Base-by-base conservation (phyloP, 495 filamentous ascomycete species). In the Penicillium manginii region DNA sequence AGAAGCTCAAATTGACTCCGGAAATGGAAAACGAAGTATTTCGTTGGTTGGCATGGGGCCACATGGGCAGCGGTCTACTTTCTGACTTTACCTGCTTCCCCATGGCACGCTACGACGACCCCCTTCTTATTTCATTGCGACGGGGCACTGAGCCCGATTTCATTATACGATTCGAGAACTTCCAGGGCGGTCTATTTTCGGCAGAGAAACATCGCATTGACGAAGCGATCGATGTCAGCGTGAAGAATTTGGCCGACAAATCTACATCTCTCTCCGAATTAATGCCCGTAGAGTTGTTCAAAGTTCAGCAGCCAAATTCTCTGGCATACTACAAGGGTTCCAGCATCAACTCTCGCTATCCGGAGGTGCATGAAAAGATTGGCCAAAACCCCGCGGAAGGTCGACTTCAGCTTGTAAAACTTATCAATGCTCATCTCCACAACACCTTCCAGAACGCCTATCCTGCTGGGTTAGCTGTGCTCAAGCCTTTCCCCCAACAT, bases 41-140 rank as follows among this genome's bases (percentile, higher is more conserved):
- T 76, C 81, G 89, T 54, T 97, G 92, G 92, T 74, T 96, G 54
- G 94, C 94, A 3, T 98, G 93, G 93, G 91, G 90, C 18, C 86
- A 89, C 54, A 96, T 97, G 90, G 87, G 89, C n/a, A 85, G 86
- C 29, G 94, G 94, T 4, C 72, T 97, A 17, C 81, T 98, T 10
- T 84, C 88, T 19, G 86, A 94, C 67, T 89, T 89, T 76, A 78
- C 85, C 8, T 84, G 91, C 29, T 84, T 97, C 52, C 94, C 94
- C 15, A 97, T 97, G 93, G 92, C 84, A 2, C 67, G 85, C 53
- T 83, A 86, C 60, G 84, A 94, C 59, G 92, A 96, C 60, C 65
- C 82, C 4, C 74, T 92, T 8, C 76, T 98, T 40, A 73, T 81
- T 0, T 87, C 84, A 54, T 78, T 97, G 29, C 86, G 93, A 46